Percentiles rank a stretch among this genome's conserved stretches.
Evolutionary conservation across 768 basidiomycete species (phyloP).

Genomic region (Neoboletus subvelutipes): DNA sequence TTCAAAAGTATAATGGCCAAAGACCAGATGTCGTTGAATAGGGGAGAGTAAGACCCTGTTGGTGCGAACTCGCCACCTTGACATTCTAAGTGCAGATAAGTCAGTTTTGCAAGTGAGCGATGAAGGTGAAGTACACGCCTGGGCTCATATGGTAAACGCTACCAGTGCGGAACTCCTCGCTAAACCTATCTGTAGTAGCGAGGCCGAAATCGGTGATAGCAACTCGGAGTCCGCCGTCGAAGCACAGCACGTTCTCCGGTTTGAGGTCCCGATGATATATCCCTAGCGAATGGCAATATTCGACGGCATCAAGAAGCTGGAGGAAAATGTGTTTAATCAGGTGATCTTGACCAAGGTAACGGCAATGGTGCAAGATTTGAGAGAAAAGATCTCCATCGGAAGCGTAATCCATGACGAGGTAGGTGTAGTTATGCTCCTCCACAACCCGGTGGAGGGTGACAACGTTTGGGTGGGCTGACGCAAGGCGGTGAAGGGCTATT

Average conservation of each 20-base stretch:
- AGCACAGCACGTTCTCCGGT: slow-evolving; percentile 93
- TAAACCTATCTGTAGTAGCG: slow-evolving; percentile 82
- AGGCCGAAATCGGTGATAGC: slow-evolving; percentile 96
- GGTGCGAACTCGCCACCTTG: slow-evolving; percentile 68
- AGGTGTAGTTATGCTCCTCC: slow-evolving; percentile 78
- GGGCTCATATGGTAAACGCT: slow-evolving; percentile 99
- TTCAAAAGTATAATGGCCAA: slow-evolving; percentile 96
- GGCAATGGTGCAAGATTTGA: slow-evolving; percentile 73
- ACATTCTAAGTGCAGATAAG: slow-evolving; percentile 62
- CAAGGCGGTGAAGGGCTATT: slow-evolving; percentile 76
- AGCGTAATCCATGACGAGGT: slow-evolving; percentile 93
- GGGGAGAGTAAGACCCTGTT: slow-evolving; percentile 75
- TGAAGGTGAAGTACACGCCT: slow-evolving; percentile 45
- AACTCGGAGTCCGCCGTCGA: slow-evolving; percentile 70
- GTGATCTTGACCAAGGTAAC: slow-evolving; percentile 80
- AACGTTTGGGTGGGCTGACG: slow-evolving; percentile 74
- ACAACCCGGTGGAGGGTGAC: slow-evolving; percentile 88
- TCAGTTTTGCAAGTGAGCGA: slow-evolving; percentile 12
- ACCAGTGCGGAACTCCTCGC: slow-evolving; percentile 91
- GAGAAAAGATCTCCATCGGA: slow-evolving; percentile 89
- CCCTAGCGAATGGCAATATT: slow-evolving; percentile 86
- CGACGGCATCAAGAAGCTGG: slow-evolving; percentile 91
- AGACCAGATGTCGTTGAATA: slow-evolving; percentile 94
- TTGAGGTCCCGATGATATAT: slow-evolving; percentile 98
- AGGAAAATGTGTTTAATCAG: slow-evolving; percentile 90